Base-by-base conservation (phyloP, 768 basidiomycete genomes). In the Rhizopogon vesiculosus region DNA sequence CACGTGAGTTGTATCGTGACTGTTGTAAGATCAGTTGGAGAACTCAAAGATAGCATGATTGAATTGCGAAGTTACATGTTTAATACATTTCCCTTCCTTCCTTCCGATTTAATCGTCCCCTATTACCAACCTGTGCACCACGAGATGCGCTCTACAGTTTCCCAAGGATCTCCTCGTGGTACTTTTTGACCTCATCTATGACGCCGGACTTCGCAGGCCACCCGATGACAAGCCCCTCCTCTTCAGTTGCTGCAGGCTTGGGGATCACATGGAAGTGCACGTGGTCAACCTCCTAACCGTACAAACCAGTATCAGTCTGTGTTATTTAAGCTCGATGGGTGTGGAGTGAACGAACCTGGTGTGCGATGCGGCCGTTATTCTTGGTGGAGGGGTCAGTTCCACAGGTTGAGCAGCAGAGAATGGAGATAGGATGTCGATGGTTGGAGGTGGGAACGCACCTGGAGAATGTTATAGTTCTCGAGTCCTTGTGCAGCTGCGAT, bases 191-290 rank as follows among this genome's bases (percentile, higher is more conserved):
- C 0, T 70, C 65, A 1, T 69, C 67, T 58, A 59, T 51, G 10
- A 53, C 22, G 0, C 59, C 53, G 1, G 45, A 56, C 58, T 62
- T 22, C n/a, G 61, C 45, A 2, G 67, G 67, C 96, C 96, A 98
- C 16, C 81, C 83, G 53, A 98, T 73, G 12, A 83, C 83, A 28
- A 99, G 78, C 4, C 96, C 96, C 61, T 89, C 84, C 5, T 79
- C 66, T 44, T 85, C 80, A 5, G 73, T 72, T 2, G 66, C 77
- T n/a, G 71, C 66, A 0, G 90, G 92, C 68, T 97, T 98, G 3
- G 95, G 94, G 58, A 98, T 95, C 62, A 98, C 79, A 64, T 98
- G 93, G 74, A 93, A 93, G 69, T 96, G 93, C 13, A 93, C 92
- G 63, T 96, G 93, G 53, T 85, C 81, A 28, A 96, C 92, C 51